These are phyloP conservation scores for Hymenotorrendiella dingleyae DNA, from an alignment of 2,329 filamentous ascomycete genomes.

Conservation along the genomic window DNA sequence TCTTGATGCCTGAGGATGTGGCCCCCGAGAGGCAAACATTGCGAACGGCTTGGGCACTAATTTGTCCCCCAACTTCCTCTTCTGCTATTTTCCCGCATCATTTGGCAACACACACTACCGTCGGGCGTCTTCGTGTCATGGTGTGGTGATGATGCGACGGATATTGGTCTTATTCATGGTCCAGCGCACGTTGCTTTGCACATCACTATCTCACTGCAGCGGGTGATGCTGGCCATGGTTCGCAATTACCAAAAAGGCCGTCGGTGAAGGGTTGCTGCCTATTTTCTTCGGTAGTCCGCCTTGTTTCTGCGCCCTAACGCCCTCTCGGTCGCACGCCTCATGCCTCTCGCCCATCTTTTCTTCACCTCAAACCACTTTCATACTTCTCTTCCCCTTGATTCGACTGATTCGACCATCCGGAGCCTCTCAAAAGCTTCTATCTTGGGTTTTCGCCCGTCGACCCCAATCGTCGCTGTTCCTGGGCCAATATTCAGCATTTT, in stretches of 20 bases:
- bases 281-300: constrained; percentile 18
- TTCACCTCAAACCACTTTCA: background rate
- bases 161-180: background rate
- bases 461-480: background rate
- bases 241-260: background rate
- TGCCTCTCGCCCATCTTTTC: constrained; percentile 4
- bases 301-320: constrained; percentile 10
- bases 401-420: constrained; percentile 2
- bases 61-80: background rate
- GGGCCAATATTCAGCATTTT: background rate
- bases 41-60: too few species aligned
- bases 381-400: constrained; percentile 6
- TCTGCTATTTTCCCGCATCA: background rate
- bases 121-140: background rate
- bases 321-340: constrained; percentile 15
- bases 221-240: background rate
- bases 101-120: background rate
- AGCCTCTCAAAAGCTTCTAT: constrained; percentile 1
- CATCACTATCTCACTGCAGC: background rate
- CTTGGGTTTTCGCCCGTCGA: constrained; percentile 4
- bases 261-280: constrained; percentile 3
- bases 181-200: too few species aligned
- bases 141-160: background rate
- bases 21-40: too few species aligned
- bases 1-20: too few species aligned